phyloP scores from a whole-genome alignment of 148 eudicot genomes.

The Rhododendron mucronatum region DNA sequence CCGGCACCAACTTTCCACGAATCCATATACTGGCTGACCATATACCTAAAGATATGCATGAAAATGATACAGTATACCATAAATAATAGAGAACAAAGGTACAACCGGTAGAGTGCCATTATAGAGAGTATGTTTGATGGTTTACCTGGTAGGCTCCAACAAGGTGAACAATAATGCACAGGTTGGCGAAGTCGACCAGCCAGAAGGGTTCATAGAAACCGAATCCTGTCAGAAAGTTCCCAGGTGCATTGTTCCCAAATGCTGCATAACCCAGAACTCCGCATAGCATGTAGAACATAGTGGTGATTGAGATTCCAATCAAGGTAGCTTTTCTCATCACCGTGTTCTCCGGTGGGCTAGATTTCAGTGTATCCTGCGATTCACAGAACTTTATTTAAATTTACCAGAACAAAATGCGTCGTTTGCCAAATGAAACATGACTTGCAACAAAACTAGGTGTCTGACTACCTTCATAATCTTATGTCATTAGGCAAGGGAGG shows the following conservation, averaged over 20 bases:
- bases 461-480: neutral
- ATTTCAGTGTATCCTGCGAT: slow-evolving; percentile 56
- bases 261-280: slow-evolving; percentile 74
- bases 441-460: neutral
- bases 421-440: neutral
- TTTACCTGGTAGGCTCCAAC: slow-evolving; percentile 74
- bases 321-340: slow-evolving; percentile 56
- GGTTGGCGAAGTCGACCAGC: slow-evolving; percentile 67
- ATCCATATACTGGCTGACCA: slow-evolving; percentile 43
- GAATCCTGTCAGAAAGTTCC: slow-evolving; percentile 63
- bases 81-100: neutral
- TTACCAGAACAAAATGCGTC: neutral
- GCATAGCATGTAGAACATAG: slow-evolving; percentile 55
- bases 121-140: neutral
- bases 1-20: slow-evolving; percentile 36
- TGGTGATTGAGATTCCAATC: slow-evolving; percentile 37
- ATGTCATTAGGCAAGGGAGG: neutral
- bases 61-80: neutral
- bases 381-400: neutral
- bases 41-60: slow-evolving; percentile 32
- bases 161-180: slow-evolving; percentile 58
- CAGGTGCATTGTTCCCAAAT: slow-evolving; percentile 70
- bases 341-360: slow-evolving; percentile 43
- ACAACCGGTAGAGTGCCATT: neutral
- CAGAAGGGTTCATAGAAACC: slow-evolving; percentile 75